phyloP scores from a whole-genome alignment of 2,329 filamentous ascomycete genomes.

The Diaporthe ilicicola region DNA sequence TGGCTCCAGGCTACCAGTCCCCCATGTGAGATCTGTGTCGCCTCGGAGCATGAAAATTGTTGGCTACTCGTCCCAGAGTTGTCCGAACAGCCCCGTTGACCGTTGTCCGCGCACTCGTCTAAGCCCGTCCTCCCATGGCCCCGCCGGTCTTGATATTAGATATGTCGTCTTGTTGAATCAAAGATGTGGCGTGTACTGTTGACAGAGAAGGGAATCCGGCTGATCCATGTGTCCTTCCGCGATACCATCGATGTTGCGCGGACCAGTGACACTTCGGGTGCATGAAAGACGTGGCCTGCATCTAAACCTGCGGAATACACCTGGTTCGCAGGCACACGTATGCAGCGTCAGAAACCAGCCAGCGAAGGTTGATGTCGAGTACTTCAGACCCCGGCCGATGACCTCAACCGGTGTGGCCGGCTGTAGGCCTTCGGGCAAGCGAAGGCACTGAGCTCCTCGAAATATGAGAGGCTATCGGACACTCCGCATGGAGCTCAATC shows the following conservation, averaged over 20 bases:
- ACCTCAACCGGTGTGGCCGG: background rate
- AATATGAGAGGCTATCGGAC: background rate
- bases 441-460: background rate
- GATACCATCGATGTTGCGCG: conserved; percentile 1
- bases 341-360: background rate
- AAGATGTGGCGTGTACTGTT: conserved; percentile 20
- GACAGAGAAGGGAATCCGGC: background rate
- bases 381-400: background rate
- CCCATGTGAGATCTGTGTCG: background rate
- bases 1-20: background rate
- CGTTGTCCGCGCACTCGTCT: conserved; percentile 4
- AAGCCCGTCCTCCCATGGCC: background rate
- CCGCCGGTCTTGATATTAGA: conserved; percentile 21
- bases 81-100: background rate
- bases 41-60: background rate
- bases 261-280: background rate
- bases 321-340: background rate
- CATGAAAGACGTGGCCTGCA: background rate
- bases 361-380: background rate
- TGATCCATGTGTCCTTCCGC: background rate
- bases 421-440: background rate
- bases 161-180: conserved; percentile 21
- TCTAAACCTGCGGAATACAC: background rate
- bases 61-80: background rate
- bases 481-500: background rate